Percentiles rank a stretch among this genome's conserved stretches.
These are phyloP conservation scores for Chrysosporium keratinophilum DNA, from an alignment of 2,329 filamentous ascomycete genomes.

Conservation along the genomic window DNA sequence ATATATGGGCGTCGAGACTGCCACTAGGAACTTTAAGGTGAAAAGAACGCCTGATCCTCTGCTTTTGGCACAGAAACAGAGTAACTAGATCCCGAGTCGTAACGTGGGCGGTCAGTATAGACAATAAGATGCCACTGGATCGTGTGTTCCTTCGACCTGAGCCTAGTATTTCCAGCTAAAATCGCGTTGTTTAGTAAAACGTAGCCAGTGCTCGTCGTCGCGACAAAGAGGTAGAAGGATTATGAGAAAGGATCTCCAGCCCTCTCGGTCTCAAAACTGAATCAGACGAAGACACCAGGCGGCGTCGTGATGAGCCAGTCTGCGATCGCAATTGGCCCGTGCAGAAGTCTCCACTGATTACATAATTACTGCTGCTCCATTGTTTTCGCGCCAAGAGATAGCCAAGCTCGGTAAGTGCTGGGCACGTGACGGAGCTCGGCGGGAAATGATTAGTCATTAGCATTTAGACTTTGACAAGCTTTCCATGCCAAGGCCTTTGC, in stretches of 20 bases:
- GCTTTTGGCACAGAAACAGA: background rate
- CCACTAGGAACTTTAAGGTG: background rate
- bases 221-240: too few relatives aligned
- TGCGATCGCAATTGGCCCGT: background rate
- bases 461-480: conserved; percentile 7
- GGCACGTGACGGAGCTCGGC: background rate
- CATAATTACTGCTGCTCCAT: background rate
- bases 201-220: too few relatives aligned
- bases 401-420: conserved; percentile 10
- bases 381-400: conserved; percentile 12
- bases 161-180: too few relatives aligned
- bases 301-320: background rate
- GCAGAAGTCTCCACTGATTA: background rate
- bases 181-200: too few relatives aligned
- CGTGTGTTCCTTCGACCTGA: too few relatives aligned
- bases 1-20: background rate
- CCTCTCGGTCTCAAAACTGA: background rate
- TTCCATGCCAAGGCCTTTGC: conserved; percentile 10
- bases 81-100: background rate
- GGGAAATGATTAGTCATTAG: conserved; percentile 9
- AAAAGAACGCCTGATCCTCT: background rate
- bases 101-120: background rate
- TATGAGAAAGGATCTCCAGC: background rate
- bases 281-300: background rate
- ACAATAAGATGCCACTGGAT: background rate